Evolutionary conservation across 2,329 filamentous ascomycete genomes (phyloP).

Genomic region (Colletotrichum somersetense): DNA sequence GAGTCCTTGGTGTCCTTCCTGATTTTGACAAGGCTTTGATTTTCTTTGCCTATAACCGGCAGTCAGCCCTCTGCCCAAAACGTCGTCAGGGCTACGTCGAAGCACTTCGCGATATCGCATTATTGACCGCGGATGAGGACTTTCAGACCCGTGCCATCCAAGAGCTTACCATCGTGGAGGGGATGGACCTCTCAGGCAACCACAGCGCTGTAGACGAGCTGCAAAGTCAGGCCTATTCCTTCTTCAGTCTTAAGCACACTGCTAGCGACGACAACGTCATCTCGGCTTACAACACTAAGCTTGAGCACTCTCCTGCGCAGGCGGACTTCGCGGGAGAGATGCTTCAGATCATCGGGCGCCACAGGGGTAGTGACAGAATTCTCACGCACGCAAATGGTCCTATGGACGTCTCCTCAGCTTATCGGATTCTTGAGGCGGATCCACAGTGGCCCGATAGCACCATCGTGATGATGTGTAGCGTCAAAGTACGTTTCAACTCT

Average conservation of each 20-base stretch:
- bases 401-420: constrained; percentile 32
- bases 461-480: constrained; percentile 32
- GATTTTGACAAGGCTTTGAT: constrained; percentile 37
- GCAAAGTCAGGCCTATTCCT: constrained; percentile 37
- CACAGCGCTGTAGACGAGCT: constrained; percentile 31
- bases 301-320: constrained; percentile 43
- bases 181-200: constrained; percentile 2
- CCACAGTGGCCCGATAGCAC: constrained; percentile 26
- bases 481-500: constrained; percentile 24
- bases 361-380: constrained; percentile 33
- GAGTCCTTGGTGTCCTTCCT: constrained; percentile 39
- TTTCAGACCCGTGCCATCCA: constrained; percentile 36
- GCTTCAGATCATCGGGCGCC: constrained; percentile 43
- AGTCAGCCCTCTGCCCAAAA: constrained; percentile 32
- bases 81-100: constrained; percentile 30
- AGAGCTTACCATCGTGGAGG: constrained; percentile 37
- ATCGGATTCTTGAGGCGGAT: constrained; percentile 32
- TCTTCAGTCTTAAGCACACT: constrained; percentile 35
- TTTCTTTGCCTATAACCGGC: constrained; percentile 37
- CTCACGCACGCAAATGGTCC: constrained; percentile 26
- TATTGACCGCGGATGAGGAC: constrained; percentile 33
- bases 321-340: constrained; percentile 43
- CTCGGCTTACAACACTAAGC: constrained; percentile 42
- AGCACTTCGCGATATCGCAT: constrained; percentile 34
- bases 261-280: constrained; percentile 44